These are phyloP conservation scores for Aureobasidium lini DNA, from an alignment of 2,329 filamentous ascomycete species.

Conservation along the genomic window DNA sequence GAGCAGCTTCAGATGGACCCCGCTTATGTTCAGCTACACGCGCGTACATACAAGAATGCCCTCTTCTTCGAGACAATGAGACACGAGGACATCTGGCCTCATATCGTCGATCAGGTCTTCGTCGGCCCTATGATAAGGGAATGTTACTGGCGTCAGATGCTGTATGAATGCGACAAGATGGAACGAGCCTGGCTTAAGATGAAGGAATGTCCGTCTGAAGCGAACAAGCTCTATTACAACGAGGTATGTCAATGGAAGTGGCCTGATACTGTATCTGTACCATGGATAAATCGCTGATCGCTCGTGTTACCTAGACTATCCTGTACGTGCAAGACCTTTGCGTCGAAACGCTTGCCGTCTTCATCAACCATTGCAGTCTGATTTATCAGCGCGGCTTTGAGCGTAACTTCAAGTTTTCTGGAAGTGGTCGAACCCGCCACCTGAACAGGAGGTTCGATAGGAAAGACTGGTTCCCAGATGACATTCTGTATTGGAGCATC, in stretches of 20 bases:
- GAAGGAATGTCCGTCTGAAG: not conserved
- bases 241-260: not conserved
- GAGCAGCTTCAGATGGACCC: slow-evolving; percentile 1
- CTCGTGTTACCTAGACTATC: not conserved
- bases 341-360: not conserved
- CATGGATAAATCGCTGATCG: too few relatives aligned
- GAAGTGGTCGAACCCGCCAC: not conserved
- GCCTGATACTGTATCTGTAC: too few relatives aligned
- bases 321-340: not conserved
- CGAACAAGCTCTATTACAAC: not conserved
- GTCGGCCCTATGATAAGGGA: not conserved
- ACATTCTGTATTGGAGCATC: not conserved
- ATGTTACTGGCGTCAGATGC: slow-evolving; percentile 1
- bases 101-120: not conserved
- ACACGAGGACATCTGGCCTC: not conserved
- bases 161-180: not conserved
- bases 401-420: not conserved
- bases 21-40: not conserved
- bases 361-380: not conserved
- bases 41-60: not conserved
- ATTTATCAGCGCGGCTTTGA: not conserved
- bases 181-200: not conserved
- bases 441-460: not conserved
- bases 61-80: not conserved
- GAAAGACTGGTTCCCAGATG: not conserved